Evolutionary conservation across 2,329 filamentous ascomycete genomes (phyloP), one percentile per base, ranked within the genome.

Genomic region (Fusarium sp.): DNA sequence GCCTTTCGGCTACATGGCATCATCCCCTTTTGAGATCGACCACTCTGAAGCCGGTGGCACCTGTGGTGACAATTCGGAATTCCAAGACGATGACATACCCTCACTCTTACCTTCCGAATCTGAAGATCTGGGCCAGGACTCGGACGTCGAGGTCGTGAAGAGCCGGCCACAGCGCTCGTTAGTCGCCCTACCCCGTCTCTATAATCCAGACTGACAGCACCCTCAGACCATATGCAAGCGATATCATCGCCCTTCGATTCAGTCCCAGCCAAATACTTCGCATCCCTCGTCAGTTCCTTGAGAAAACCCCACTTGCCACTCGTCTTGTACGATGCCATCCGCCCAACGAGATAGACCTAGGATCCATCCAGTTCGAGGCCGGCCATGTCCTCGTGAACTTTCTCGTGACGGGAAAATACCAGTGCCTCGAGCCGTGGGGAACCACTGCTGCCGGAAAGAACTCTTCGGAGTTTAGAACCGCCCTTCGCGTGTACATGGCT

Each of bases 351-450:
- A 14, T 33, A 4, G 20, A 57, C 15, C 32, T 37, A 3, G 52
- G 20, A 17, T 57, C 52, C 22, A 30, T 63, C 30, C 14, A 17
- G 5, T 38, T 37, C n/a, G 45, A 63, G 4, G 35, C 47, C 17
- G 57, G 64, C 15, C 56, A 66, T 20, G 56, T 61, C 33, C 33
- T 60, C n/a, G n/a, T 45, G 12, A 43, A 59, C 22, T 59, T 27
- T 8, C 27, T 59, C n/a, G 38, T 47, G 6, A 65, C 63, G n/a
- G 54, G 38, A 14, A 30, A 4, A n/a, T 63, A 63, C 4, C 45
- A 54, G 14, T 38, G 33, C 6, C 33, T 63, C 8, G n/a, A 56
- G 6, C 45, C 60, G 6, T 25, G 27, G 14, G 60, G 25, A 6
- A 22, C 15, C 2, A 54, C 32, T 14, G 12, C 52, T 4, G n/a